Evolutionary conservation across 2,329 filamentous ascomycete species (phyloP), one percentile per base, ranked within the genome.

Genomic region (Botrytis tulipae): DNA sequence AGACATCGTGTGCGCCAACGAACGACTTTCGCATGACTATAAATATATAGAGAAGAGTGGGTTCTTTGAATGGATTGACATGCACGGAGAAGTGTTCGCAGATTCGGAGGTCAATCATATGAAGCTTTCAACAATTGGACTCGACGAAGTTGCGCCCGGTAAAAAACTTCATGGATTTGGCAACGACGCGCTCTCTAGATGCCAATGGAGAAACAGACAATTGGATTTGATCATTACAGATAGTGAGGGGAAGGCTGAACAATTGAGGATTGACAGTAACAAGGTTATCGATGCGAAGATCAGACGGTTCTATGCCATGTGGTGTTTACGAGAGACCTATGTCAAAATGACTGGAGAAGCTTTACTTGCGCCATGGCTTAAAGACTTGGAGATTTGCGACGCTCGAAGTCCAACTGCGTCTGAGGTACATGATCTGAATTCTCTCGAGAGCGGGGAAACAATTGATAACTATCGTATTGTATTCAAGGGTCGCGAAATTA

Each of bases 331-430:
- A 78, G 93, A 95, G 83, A 90, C 92, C 0, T 95, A 93, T 80
- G 90, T 95, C 82, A 95, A 95, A 87, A 90, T 95, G 84, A 92
- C 92, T 44, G 93, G 93, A 40, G 92, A 95, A 78, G 93, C 92
- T 0, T 84, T 95, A 73, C 84, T 94, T 14, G 93, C 93, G 0
- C 84, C 85, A 6, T 95, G 93, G 93, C 84, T 95, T 67, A 84
- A 84, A 69, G 87, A 92, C 68, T 83, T 95, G 14, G 91, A 94
- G 78, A 93, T 95, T 79, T 84, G 85, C 73, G 83, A 85, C 67
- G 91, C 93, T 6, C 75, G 77, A 40, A 68, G 74, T 22, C 80
- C 80, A 42, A 65, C 59, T 48, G 68, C 76, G 5, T 40, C 73
- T 16, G 42, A n/a, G 2, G 25, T 75, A 20, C 37, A 73, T 18